phyloP scores from a whole-genome alignment of 2,329 filamentous ascomycete genomes.

The Ilyonectria mors-panacis region DNA sequence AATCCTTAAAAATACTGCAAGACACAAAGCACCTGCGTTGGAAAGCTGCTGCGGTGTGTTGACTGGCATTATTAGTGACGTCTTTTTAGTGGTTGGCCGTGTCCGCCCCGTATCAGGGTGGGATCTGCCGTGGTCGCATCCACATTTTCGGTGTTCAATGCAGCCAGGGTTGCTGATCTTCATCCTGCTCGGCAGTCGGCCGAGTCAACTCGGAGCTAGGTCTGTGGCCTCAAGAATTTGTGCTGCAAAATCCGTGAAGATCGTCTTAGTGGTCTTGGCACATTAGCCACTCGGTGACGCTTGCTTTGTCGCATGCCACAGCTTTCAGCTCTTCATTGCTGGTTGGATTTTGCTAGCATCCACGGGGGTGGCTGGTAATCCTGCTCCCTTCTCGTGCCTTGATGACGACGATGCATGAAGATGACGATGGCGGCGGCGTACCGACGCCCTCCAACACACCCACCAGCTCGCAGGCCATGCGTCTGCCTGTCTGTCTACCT shows the following conservation, averaged over 20 bases:
- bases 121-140: slow-evolving; percentile 23
- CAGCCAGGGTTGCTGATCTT: slow-evolving; percentile 38
- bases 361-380: neutral
- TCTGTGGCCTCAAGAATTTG: slow-evolving; percentile 11
- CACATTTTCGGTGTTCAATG: slow-evolving; percentile 15
- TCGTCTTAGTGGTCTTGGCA: neutral
- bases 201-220: slow-evolving; percentile 22
- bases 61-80: neutral
- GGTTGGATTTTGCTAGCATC: neutral
- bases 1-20: neutral
- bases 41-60: neutral
- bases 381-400: slow-evolving; percentile 8
- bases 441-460: slow-evolving; percentile 2
- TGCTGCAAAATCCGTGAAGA: neutral
- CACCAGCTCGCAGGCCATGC: slow-evolving; percentile 9
- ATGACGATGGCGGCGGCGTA: slow-evolving; percentile 14
- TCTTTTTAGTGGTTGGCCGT: neutral
- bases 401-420: slow-evolving; percentile 31
- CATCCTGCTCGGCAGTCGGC: slow-evolving; percentile 30
- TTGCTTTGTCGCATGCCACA: neutral
- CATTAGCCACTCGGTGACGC: neutral
- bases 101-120: slow-evolving; percentile 8
- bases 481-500: slow-evolving; percentile 16
- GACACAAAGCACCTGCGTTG: neutral
- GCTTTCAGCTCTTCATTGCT: neutral